These are phyloP conservation scores for Passiflora organensis DNA, from an alignment of 345 rosid genomes.

Conservation along the genomic window DNA sequence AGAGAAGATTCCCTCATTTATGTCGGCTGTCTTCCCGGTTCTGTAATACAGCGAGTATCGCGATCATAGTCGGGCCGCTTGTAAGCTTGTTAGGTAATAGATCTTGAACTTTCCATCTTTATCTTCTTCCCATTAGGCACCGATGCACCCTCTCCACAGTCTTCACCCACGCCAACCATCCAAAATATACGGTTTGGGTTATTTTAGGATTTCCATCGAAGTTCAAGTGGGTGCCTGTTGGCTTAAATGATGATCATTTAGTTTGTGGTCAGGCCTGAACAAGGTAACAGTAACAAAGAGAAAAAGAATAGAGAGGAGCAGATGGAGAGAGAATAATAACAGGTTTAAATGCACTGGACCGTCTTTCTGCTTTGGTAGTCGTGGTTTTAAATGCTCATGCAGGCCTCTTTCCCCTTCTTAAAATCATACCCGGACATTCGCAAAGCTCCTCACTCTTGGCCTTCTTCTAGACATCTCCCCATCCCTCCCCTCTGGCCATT, in stretches of 20 bases:
- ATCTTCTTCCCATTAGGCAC: too few relatives aligned
- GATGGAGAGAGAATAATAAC: constrained; percentile 16
- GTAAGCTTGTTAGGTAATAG: too few relatives aligned
- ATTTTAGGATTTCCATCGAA: not conserved
- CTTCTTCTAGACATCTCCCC: not conserved
- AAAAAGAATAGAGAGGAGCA: constrained; percentile 6
- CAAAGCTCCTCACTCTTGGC: constrained; percentile 25
- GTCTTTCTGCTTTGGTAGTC: constrained; percentile 70
- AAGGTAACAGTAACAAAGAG: not conserved
- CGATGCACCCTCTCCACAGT: too few relatives aligned
- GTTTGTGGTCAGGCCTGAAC: constrained; percentile 1
- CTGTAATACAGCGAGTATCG: constrained; percentile 8
- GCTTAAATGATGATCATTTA: not conserved
- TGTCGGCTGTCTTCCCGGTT: constrained; percentile 14
- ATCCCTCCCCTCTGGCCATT: not conserved
- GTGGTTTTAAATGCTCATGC: constrained; percentile 65
- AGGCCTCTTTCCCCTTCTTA: constrained; percentile 29
- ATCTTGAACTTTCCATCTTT: too few relatives aligned
- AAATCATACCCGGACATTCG: constrained; percentile 49
- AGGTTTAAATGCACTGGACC: constrained; percentile 60
- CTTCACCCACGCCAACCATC: too few relatives aligned
- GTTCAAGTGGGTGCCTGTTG: not conserved
- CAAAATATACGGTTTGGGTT: too few relatives aligned
- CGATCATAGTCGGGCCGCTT: too few relatives aligned
- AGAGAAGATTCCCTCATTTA: constrained; percentile 50